Evolutionary conservation across 768 basidiomycete genomes (phyloP), one percentile per base, ranked within the genome.

Genomic region (Dioszegia hungarica): DNA sequence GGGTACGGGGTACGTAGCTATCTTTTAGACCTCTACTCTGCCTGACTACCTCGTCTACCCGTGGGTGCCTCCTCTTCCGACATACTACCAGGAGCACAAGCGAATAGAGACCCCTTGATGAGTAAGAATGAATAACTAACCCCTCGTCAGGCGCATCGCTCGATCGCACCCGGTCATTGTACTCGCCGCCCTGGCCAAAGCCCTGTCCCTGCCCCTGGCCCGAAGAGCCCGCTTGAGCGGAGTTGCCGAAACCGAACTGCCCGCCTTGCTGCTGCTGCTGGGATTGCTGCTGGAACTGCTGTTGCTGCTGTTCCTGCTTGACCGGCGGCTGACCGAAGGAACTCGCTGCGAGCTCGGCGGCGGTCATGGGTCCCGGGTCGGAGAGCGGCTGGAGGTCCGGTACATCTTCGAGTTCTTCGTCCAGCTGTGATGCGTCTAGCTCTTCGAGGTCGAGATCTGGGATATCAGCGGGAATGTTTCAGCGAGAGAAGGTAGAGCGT

Each of bases 131-230:
- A 73, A 61, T 54, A 52, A 83, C 91, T 90, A 83, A 97, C 93
- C 92, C 92, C 88, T 94, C 92, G 67, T 95, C 93, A 77, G 91
- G 90, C 89, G 90, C 91, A 77, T 95, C 91, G 86, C 15, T 91
- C 79, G 31, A 58, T 61, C 54, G 48, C 43, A 52, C 66, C 59
- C 63, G 59, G 57, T 61, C 70, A 39, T 47, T 48, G 14, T 24
- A 37, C 28, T 44, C 38, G 5, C 54, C 54, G 4, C 22, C 41
- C 56, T 40, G 25, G 41, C 59, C 28, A 9, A 11, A 33, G 15
- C 31, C 34, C 47, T 37, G 28, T 17, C 45, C 47, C 34, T 49
- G 49, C 12, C 36, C 49, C 19, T 51, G 49, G 20, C 24, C 24
- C 11, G 49, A 51, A 14, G 49, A 29, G 2, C 49, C 49, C 15